Evolutionary conservation across 176 grass and related monocot genomes (phyloP), one percentile per base, ranked within the genome.

Genomic region (Eleusine coracana): DNA sequence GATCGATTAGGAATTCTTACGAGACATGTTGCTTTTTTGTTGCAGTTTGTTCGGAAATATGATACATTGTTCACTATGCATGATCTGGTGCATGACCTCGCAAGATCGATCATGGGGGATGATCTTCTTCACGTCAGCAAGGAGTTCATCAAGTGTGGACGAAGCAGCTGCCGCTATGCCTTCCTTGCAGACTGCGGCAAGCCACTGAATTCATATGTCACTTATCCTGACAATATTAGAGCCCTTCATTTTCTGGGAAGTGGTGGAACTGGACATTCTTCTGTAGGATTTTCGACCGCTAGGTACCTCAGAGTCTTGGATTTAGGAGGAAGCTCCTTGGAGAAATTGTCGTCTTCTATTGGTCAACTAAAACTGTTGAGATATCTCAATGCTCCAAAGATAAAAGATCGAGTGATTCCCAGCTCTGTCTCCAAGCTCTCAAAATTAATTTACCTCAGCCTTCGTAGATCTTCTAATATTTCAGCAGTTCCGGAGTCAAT

Each of bases 161-260:
- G 7, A 20, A 44, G 44, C 11, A 28, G 28, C 13, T 46, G 1
- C 14, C 62, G 48, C 21, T 80, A 68, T 80, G 77, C 34, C 5
- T 23, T 23, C 31, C 37, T 80, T 37, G 23, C 49, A 46, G 37
- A 41, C 49, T 62, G 50, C 55, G 40, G 21, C 12, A 80, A 21
- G 16, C 21, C 39, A 80, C 6, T 67, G 10, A 46, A 68, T 27
- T 68, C 20, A 61, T 48, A 10, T 27, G 29, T 36, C 10, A 16
- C 29, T 34, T 81, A 34, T 11, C 58, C 59, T 25, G 68, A 46
- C 37, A 81, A 68, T 3, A 61, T 69, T 12, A 81, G 63, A 40
- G 78, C 78, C 65, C 31, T 81, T 25, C 78, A 18, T 50, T 81
- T 81, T 10, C 39, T 37, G 6, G 63, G 51, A 17, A 29, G 63